Evolutionary conservation across 306 rosid species (phyloP), one percentile per base, ranked within the genome.

Genomic region (Malus sieversii): DNA sequence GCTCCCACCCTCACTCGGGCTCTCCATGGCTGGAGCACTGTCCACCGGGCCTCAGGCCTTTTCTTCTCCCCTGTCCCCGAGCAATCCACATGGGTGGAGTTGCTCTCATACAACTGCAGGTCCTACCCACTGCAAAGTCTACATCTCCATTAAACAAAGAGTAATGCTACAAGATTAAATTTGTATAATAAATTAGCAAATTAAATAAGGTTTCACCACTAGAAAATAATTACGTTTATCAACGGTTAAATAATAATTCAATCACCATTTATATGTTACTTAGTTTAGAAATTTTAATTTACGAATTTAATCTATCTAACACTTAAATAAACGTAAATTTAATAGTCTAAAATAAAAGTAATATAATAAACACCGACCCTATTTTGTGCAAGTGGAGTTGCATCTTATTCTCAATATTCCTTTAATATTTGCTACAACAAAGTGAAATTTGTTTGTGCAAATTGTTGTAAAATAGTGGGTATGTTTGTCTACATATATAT

Each of bases 151-250:
- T 64, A 64, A 61, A 13, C 29, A 61, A 12, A 3, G 1, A 1
- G 0, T 6, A 7, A 38, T 7, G 2, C 2, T 6, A 35, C 1
- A 1, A 5, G 1, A 5, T 5, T 33, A 33, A 33, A 33, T 33
- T 33, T 33, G 7, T 5, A 33, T 0, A 33, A 0, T 35, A 38
- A 38, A 38, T 7, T 38, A 38, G 0, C 9, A 38, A 38, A 38
- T 38, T 2, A 38, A 35, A 35, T 35, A 1, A 6, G 2, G 0
- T 1, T 0, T 35, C 8, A 6, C 0, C 0, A 35, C 1, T 6
- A 35, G 0, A 35, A 35, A 35, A 35, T 6, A 1, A 35, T 0
- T 0, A 35, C 0, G 0, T 35, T 35, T 35, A 38, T 38, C 0
- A 7, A 38, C 2, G 0, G 0, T 38, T 38, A 38, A 7, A 2